These are phyloP conservation scores for Musa schizocarpa DNA, from an alignment of 176 grass and related monocot species.

Conservation along the genomic window DNA sequence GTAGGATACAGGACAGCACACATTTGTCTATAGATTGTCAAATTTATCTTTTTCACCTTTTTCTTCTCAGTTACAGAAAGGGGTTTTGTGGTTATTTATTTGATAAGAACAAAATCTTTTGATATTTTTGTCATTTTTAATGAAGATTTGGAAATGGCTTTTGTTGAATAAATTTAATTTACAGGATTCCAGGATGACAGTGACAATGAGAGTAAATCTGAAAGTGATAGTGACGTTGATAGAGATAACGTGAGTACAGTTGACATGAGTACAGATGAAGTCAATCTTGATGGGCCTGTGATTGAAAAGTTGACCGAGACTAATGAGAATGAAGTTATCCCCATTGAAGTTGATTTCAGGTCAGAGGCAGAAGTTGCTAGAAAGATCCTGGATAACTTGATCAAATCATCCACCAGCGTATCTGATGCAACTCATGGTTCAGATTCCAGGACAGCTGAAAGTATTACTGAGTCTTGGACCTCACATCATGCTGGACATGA, in stretches of 20 bases:
- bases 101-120: too few relatives aligned
- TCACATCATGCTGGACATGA: constrained; percentile 19
- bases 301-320: not conserved
- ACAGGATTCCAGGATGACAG: constrained; percentile 32
- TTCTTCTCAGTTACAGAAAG: not conserved
- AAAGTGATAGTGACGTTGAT: constrained; percentile 21
- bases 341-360: constrained; percentile 47
- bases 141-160: not conserved
- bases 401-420: constrained; percentile 44
- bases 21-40: not conserved
- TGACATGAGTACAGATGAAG: constrained; percentile 34
- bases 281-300: not conserved
- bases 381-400: constrained; percentile 76
- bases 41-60: not conserved
- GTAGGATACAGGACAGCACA: not conserved
- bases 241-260: constrained; percentile 42
- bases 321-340: constrained; percentile 28
- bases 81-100: too few relatives aligned
- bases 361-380: constrained; percentile 64
- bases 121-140: not conserved
- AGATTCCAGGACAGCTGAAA: constrained; percentile 23
- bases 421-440: constrained; percentile 37
- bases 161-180: constrained; percentile 7
- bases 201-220: constrained; percentile 40
- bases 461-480: constrained; percentile 27